A percentile compares a stretch with the other conserved stretches of the same genome.
Evolutionary conservation across 352 stramenopile genomes (phyloP).

Genomic region (Phytophthora pini): DNA sequence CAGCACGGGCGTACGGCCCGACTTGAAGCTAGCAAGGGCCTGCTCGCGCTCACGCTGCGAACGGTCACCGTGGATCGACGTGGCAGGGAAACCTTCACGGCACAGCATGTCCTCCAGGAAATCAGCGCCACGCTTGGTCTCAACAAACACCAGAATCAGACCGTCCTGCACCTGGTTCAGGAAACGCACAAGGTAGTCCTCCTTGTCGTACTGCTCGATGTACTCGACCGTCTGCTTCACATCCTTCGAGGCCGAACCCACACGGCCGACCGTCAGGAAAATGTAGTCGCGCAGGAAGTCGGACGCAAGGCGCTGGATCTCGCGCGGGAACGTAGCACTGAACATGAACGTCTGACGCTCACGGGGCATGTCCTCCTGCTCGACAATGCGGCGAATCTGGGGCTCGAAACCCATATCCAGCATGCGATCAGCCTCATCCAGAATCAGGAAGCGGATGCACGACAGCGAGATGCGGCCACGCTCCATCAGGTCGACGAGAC

Average conservation of each 20-base stretch:
- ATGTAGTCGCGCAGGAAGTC: slow-evolving; percentile 99
- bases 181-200: slow-evolving; percentile 96
- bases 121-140: slow-evolving; percentile 98
- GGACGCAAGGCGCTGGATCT: slow-evolving; percentile 96
- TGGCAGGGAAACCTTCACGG: slow-evolving; percentile 90
- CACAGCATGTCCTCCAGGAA: slow-evolving; percentile 97
- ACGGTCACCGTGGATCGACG: slow-evolving; percentile 98
- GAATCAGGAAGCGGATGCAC: slow-evolving; percentile 94
- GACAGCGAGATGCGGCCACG: slow-evolving; percentile 91
- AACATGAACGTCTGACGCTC: slow-evolving; percentile 99
- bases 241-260: slow-evolving; percentile 97
- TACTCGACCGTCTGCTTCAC: slow-evolving; percentile 98
- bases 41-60: slow-evolving; percentile 95
- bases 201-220: slow-evolving; percentile 98
- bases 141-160: slow-evolving; percentile 98
- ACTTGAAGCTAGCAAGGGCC: slow-evolving; percentile 94
- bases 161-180: slow-evolving; percentile 93
- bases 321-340: slow-evolving; percentile 98
- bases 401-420: slow-evolving; percentile 99
- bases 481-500: slow-evolving; percentile 98
- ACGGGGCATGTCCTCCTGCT: slow-evolving; percentile 97
- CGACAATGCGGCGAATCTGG: slow-evolving; percentile 98
- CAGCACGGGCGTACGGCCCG: slow-evolving; percentile 92
- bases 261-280: slow-evolving; percentile 98
- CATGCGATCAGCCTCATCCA: slow-evolving; percentile 99